Percentiles rank a stretch among this genome's conserved stretches.
Conservation (phyloP, 2,329 filamentous ascomycete genomes). For the Keithomyces neogunnii region DNA sequence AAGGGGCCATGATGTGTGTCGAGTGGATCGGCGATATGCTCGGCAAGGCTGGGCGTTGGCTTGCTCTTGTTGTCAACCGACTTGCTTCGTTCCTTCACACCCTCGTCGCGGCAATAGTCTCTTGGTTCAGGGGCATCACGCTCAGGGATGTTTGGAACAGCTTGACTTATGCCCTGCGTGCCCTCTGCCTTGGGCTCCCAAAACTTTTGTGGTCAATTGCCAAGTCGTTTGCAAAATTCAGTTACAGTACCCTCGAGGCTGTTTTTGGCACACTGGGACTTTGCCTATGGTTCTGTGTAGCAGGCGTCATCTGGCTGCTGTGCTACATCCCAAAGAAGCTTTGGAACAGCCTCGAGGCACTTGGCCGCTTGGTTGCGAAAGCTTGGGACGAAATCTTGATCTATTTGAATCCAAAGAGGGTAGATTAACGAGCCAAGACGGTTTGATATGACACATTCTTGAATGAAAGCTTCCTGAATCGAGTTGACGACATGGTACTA, state of each 20-base stretch:
- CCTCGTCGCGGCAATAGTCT: constrained; percentile 20
- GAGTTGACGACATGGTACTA: too few species aligned
- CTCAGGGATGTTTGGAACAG: constrained; percentile 31
- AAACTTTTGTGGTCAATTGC: neutral
- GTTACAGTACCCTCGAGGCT: neutral
- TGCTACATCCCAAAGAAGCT: constrained; percentile 25
- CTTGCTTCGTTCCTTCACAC: constrained; percentile 28
- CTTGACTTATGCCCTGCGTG: constrained; percentile 17
- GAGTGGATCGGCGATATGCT: constrained; percentile 23
- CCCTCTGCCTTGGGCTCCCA: constrained; percentile 17
- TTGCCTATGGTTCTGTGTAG: constrained; percentile 16
- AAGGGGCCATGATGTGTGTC: constrained; percentile 15
- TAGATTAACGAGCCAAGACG: neutral
- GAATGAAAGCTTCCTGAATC: too few species aligned
- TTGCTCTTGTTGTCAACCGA: constrained; percentile 16
- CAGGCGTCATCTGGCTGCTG: constrained; percentile 19
- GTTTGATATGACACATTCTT: too few species aligned
- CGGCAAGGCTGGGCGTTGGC: constrained; percentile 15
- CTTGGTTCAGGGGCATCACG: constrained; percentile 26
- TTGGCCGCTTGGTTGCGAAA: constrained; percentile 21
- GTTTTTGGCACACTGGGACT: neutral
- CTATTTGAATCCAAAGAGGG: neutral
- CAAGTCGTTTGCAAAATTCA: neutral
- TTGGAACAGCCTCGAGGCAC: constrained; percentile 20
- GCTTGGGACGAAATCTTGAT: constrained; percentile 21